Conservation (phyloP, 257 asterid genomes). For the Solanum rostratum region DNA sequence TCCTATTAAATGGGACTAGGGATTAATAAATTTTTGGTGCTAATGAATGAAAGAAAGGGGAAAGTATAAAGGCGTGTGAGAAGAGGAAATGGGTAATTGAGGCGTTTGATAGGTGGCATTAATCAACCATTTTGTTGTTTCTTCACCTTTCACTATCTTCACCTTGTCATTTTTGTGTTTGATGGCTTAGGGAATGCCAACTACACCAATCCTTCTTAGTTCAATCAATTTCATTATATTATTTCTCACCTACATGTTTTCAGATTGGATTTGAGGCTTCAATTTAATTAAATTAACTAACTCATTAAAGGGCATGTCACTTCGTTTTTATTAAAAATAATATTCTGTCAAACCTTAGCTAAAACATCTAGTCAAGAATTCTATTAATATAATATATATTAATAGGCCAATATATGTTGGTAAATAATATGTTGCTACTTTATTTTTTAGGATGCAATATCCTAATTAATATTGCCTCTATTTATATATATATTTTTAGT, state of each 20-base stretch:
- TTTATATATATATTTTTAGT: too few relatives aligned
- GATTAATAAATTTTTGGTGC: not conserved
- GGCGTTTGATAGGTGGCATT: not conserved
- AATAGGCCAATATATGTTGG: not conserved
- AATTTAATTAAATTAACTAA: too few relatives aligned
- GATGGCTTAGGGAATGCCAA: not conserved
- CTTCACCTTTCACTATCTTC: not conserved
- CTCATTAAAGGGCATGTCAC: too few relatives aligned
- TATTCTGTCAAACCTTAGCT: too few relatives aligned
- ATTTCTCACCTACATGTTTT: too few relatives aligned
- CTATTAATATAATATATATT: too few relatives aligned
- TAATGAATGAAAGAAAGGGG: not conserved
- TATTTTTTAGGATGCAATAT: not conserved
- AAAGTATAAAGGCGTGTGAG: not conserved
- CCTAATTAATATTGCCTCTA: not conserved
- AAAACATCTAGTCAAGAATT: not conserved
- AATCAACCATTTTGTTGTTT: not conserved
- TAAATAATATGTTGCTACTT: not conserved
- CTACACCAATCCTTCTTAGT: not conserved
- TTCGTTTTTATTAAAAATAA: too few relatives aligned
- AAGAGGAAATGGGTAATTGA: not conserved
- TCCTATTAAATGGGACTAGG: too few relatives aligned
- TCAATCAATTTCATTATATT: too few relatives aligned
- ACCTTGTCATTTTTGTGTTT: not conserved
- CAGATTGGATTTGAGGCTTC: not conserved